Evolutionary conservation across 2,329 filamentous ascomycete species (phyloP).

Genomic region (Karstenula rhodostoma): DNA sequence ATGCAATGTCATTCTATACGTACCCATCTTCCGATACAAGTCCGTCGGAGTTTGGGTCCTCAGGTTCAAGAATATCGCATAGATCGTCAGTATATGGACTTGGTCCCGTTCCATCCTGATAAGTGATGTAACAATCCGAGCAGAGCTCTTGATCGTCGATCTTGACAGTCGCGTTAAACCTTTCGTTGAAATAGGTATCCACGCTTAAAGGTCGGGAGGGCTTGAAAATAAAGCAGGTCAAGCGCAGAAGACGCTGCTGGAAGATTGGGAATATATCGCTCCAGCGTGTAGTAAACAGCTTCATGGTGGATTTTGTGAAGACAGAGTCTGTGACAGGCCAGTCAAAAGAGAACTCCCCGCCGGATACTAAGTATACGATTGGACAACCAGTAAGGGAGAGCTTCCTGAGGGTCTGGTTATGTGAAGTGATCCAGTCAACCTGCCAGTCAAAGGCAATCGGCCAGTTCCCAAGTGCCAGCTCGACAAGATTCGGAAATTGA

Average conservation of each 20-base stretch:
- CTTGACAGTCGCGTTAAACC: neutral
- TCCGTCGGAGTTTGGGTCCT: neutral
- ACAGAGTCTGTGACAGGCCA: neutral
- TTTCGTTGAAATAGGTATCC: neutral
- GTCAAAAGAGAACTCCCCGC: neutral
- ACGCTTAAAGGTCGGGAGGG: neutral
- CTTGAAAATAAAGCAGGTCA: neutral
- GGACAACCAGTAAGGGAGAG: neutral
- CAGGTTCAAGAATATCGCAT: neutral
- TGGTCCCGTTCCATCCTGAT: neutral
- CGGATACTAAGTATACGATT: neutral
- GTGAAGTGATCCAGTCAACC: slow-evolving; percentile 52
- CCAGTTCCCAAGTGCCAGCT: slow-evolving; percentile 50
- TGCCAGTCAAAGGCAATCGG: slow-evolving; percentile 55
- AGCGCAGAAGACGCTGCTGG: neutral
- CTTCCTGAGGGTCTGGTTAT: neutral
- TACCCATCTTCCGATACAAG: neutral
- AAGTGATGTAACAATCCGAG: neutral
- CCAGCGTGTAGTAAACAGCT: neutral
- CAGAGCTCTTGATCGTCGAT: neutral
- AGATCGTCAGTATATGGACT: neutral
- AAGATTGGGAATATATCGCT: neutral
- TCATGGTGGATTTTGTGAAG: neutral
- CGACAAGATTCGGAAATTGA: slow-evolving; percentile 49
- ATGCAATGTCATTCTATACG: neutral